Percentiles rank a stretch among this genome's conserved stretches.
phyloP scores from a whole-genome alignment of 768 basidiomycete species.

The Russula sp. region DNA sequence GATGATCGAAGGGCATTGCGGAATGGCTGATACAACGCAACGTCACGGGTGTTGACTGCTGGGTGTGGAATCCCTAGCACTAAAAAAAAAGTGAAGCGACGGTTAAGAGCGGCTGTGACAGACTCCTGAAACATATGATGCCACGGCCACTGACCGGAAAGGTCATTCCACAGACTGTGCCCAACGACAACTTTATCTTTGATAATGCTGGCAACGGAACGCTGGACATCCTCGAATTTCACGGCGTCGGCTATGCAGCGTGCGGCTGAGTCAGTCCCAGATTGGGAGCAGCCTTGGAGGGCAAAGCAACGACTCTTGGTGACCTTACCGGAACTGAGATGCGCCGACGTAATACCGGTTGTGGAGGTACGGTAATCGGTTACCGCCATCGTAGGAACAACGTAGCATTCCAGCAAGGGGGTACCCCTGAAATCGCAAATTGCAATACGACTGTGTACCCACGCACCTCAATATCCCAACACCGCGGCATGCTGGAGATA shows the following conservation, averaged over 20 bases:
- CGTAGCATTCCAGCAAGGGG: conserved; percentile 54
- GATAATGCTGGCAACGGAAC: conserved; percentile 54
- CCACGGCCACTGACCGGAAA: conserved; percentile 47
- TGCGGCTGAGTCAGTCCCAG: background rate
- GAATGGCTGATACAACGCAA: conserved; percentile 77
- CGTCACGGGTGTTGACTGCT: conserved; percentile 71
- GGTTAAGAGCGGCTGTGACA: background rate
- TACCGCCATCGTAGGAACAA: conserved; percentile 57
- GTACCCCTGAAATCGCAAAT: conserved; percentile 40
- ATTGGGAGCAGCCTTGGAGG: background rate
- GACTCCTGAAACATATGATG: conserved; percentile 8
- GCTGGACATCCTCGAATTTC: conserved; percentile 59
- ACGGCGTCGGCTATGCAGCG: conserved; percentile 38
- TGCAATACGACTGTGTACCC: conserved; percentile 35
- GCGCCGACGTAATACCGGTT: conserved; percentile 44
- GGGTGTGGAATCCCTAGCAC: conserved; percentile 78
- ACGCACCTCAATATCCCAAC: background rate
- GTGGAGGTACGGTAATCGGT: conserved; percentile 66
- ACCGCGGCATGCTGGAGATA: background rate
- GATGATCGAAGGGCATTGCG: conserved; percentile 60
- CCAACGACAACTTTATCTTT: conserved; percentile 68
- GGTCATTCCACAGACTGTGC: conserved; percentile 73
- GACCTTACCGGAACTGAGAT: conserved; percentile 35
- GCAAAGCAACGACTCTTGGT: background rate
- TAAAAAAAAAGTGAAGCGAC: conserved; percentile 27